Evolutionary conservation across 78 protist genomes (phyloP), one percentile per base, ranked within the genome.

Genomic region (Dictyostelium capitatum): DNA sequence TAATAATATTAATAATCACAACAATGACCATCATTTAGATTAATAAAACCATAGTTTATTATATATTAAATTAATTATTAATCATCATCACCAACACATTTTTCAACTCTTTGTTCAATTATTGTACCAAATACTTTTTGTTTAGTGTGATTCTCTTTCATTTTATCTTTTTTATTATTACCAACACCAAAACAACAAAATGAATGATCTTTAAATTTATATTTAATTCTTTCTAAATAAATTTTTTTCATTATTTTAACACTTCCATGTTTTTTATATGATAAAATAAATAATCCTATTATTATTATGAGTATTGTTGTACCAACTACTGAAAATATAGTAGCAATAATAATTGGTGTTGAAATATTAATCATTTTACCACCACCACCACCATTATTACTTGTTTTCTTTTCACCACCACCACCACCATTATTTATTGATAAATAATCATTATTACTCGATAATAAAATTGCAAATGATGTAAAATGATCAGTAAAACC

Each of bases 401-500:
- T 50, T 8, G 50, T 20, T 4, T 19, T 20, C n/a, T 9, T 17
- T 51, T 19, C 10, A 54, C 59, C 32, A 17, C 51, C 0, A 19
- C 48, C 73, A 20, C 30, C 37, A 37, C 57, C 25, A 15, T 30
- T 17, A 15, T 50, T 23, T 14, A n/a, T 14, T 17, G 17, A 15
- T 69, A 28, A 69, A 37, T 7, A 69, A 37, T 69, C 53, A 19
- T n/a, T 37, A 8, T 41, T 69, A 19, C 72, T 19, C 25, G 53
- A 20, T 20, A 80, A 32, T 37, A 80, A 43, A 6, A 80, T 46
- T 23, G 48, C 85, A 80, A 80, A 80, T n/a, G 46, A 43, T 62
- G 85, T 62, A 48, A 80, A 80, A 62, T 80, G 85, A 43, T 80
- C 62, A 5, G 85, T 80, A 15, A 23, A 37, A 9, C 85, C 85